A percentile compares a stretch with the other conserved stretches of the same genome.
phyloP scores from a whole-genome alignment of 2,329 filamentous ascomycete species.

The Geosmithia flava region DNA sequence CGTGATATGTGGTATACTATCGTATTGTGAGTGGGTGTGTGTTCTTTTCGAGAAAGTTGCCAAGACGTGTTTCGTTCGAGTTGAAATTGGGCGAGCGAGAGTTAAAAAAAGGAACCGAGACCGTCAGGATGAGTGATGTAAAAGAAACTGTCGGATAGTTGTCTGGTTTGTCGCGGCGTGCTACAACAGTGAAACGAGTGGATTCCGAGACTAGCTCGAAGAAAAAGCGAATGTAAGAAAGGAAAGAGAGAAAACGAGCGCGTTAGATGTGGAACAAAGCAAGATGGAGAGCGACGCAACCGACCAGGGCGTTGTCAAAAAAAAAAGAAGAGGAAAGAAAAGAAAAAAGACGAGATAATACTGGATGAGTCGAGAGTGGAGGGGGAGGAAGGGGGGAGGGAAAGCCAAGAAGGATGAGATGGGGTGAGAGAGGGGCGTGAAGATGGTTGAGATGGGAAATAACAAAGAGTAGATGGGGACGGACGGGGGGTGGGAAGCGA shows the following conservation, averaged over 20 bases:
- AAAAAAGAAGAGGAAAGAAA: slow-evolving; percentile 2
- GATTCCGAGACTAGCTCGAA: slow-evolving; percentile 34
- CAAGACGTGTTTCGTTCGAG: no score
- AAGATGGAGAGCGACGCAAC: slow-evolving; percentile 15
- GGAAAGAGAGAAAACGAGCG: slow-evolving; percentile 5
- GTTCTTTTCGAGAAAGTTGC: no score
- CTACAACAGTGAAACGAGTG: slow-evolving; percentile 24
- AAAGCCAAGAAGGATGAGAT: not conserved
- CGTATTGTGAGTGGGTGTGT: no score
- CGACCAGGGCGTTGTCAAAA: slow-evolving; percentile 11
- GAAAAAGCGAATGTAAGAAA: slow-evolving; percentile 3
- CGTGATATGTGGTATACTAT: no score
- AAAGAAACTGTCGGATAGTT: not conserved
- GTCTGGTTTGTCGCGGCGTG: not conserved
- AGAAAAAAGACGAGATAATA: no score
- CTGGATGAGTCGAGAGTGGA: no score
- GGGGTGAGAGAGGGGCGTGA: not conserved
- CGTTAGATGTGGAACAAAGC: slow-evolving; percentile 15
- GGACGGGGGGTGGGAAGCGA: not conserved
- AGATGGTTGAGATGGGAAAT: no score
- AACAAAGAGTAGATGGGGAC: not conserved
- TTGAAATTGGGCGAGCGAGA: no score
- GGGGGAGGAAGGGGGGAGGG: not conserved
- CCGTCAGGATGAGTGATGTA: not conserved
- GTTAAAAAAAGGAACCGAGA: no score